A percentile compares a stretch with the other conserved stretches of the same genome.
Conservation (phyloP, 306 rosid species). For the Vachellia collinsii region DNA sequence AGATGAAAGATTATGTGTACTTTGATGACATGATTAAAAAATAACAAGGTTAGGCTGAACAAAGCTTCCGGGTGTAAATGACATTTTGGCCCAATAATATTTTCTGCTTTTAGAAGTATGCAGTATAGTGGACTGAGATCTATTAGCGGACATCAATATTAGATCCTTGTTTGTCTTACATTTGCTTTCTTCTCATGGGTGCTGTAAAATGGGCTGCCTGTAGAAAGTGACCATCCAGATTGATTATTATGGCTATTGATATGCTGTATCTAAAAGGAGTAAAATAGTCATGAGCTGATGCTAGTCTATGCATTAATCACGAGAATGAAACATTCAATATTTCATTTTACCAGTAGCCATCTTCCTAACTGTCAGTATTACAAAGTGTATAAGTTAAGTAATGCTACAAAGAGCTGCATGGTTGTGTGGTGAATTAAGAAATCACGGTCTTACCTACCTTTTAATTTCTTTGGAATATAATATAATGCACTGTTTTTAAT, state of each 20-base stretch:
- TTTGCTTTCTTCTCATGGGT: neutral
- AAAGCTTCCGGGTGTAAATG: neutral
- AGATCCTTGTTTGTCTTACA: neutral
- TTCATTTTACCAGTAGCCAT: neutral
- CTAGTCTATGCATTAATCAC: neutral
- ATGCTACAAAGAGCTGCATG: neutral
- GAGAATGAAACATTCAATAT: neutral
- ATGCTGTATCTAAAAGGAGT: neutral
- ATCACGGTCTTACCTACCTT: neutral
- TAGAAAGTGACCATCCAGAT: neutral
- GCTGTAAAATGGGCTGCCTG: neutral
- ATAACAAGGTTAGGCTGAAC: neutral
- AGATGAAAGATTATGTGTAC: neutral
- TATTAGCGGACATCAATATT: neutral
- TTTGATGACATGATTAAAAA: conserved; percentile 14
- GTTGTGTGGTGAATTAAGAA: neutral
- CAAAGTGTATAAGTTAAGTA: neutral
- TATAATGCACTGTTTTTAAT: neutral
- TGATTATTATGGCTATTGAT: conserved; percentile 10
- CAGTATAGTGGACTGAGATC: conserved; percentile 4
- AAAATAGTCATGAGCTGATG: neutral
- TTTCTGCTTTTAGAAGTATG: neutral
- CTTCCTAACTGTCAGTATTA: neutral
- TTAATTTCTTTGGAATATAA: conserved; percentile 6
- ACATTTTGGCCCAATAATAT: neutral